A percentile compares a stretch with the other conserved stretches of the same genome.
Conservation (phyloP, 208 protist genomes). For the Acanthamoeba healyi region DNA sequence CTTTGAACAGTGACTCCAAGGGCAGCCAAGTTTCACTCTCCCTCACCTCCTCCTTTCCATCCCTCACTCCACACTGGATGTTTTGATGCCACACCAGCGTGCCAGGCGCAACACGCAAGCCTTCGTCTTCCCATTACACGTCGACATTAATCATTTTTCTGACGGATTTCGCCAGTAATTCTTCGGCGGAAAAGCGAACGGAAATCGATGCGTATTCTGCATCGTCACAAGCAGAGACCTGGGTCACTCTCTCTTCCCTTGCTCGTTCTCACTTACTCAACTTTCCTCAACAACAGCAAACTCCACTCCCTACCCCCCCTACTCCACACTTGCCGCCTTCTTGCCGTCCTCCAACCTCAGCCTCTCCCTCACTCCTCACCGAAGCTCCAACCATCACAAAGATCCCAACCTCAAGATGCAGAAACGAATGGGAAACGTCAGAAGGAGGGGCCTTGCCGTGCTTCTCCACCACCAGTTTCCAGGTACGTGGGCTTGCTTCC, state of each 20-base stretch:
- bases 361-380: neutral
- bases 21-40: too few species aligned
- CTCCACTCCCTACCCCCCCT: too few species aligned
- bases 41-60: too few species aligned
- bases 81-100: too few species aligned
- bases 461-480: slow-evolving; percentile 51
- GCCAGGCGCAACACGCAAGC: neutral
- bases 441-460: slow-evolving; percentile 24
- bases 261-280: neutral
- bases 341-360: too few species aligned
- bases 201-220: neutral
- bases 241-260: neutral
- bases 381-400: neutral
- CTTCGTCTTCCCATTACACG: too few species aligned
- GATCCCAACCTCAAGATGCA: neutral
- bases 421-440: neutral
- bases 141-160: neutral
- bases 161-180: neutral
- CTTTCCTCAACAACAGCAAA: neutral
- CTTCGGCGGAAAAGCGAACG: neutral
- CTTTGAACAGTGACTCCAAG: neutral
- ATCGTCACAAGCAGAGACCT: neutral
- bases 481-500: neutral
- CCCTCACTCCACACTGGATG: too few species aligned
- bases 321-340: too few species aligned